phyloP scores from a whole-genome alignment of 805 yeast species.

The Ogataea zsoltii region DNA sequence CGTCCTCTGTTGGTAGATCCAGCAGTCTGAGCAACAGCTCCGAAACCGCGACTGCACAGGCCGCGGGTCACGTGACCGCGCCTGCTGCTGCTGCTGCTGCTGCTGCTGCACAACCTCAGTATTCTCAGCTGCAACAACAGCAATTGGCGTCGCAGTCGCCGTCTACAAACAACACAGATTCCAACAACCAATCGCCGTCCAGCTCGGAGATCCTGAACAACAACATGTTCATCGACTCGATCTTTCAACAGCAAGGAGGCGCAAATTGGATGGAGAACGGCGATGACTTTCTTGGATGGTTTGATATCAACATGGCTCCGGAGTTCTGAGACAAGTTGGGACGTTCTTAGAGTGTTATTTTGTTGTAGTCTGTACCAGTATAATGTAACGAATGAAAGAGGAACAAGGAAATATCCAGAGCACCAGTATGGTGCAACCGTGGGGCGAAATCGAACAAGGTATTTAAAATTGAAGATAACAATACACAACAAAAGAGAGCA shows the following conservation, averaged over 20 bases:
- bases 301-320: conserved; percentile 76
- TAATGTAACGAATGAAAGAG: too few species aligned
- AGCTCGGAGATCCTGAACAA: conserved; percentile 29
- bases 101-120: conserved; percentile 5
- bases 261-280: conserved; percentile 82
- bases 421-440: too few species aligned
- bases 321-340: conserved; percentile 41
- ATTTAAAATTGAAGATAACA: too few species aligned
- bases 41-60: conserved; percentile 1
- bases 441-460: too few species aligned
- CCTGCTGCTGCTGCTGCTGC: background rate
- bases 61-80: background rate
- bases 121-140: conserved; percentile 9
- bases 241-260: conserved; percentile 80
- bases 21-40: background rate
- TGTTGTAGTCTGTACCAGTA: too few species aligned
- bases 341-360: too few species aligned
- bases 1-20: conserved; percentile 16
- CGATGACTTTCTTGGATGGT: conserved; percentile 94
- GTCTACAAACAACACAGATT: conserved; percentile 17
- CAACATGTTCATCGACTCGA: conserved; percentile 44
- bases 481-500: too few species aligned
- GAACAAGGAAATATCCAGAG: too few species aligned
- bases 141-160: conserved; percentile 17
- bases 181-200: conserved; percentile 24